A percentile compares a stretch with the other conserved stretches of the same genome.
These are phyloP conservation scores for Plasmodium ovale DNA, from an alignment of 169 alveolate species.

Conservation along the genomic window DNA sequence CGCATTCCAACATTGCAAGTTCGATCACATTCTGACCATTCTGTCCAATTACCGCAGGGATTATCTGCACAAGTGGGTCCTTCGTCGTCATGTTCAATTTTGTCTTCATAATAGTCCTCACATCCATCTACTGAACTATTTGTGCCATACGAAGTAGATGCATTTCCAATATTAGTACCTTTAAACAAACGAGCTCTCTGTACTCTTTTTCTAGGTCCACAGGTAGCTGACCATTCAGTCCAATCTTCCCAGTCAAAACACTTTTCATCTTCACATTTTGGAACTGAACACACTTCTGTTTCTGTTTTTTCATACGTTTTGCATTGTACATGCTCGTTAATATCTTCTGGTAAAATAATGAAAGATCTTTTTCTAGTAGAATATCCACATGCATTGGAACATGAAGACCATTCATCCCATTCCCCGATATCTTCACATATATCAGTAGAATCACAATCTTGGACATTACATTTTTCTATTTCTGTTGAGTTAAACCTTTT, in stretches of 20 bases:
- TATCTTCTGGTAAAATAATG: constrained; percentile 37
- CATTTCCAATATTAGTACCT: not conserved
- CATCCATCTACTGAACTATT: not conserved
- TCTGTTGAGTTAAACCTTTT: constrained; percentile 38
- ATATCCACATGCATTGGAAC: constrained; percentile 72
- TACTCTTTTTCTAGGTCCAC: constrained; percentile 71
- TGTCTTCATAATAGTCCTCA: constrained; percentile 22
- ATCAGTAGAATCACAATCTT: constrained; percentile 30
- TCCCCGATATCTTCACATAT: constrained; percentile 69
- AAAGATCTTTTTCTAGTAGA: constrained; percentile 47
- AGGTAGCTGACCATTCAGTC: constrained; percentile 69
- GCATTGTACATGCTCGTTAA: constrained; percentile 23
- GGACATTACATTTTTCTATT: constrained; percentile 65
- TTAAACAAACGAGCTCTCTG: constrained; percentile 22
- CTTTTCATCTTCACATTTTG: constrained; percentile 57
- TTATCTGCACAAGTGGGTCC: constrained; percentile 24
- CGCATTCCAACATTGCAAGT: constrained; percentile 59
- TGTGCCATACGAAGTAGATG: not conserved
- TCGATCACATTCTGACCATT: constrained; percentile 69
- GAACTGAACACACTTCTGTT: constrained; percentile 66
- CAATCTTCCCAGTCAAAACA: constrained; percentile 72
- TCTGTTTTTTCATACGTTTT: constrained; percentile 16
- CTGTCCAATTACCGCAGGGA: constrained; percentile 68
- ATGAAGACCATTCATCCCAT: constrained; percentile 68
- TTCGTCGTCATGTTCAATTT: constrained; percentile 62